Evolutionary conservation across 2,329 filamentous ascomycete genomes (phyloP).

Genomic region (Golovinomyces cichoracearum): DNA sequence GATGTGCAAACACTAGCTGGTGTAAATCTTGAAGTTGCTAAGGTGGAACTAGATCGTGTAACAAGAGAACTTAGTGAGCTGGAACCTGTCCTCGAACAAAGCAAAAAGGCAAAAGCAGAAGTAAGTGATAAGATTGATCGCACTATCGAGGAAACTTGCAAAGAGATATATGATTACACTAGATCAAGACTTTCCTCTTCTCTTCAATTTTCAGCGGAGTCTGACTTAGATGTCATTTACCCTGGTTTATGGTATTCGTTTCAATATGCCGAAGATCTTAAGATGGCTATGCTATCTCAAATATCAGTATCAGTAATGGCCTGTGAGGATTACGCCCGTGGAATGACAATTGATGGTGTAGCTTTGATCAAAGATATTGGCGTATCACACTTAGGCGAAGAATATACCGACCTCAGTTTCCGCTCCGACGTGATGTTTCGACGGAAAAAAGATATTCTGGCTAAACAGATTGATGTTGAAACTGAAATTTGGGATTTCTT

Average conservation of each 20-base stretch:
- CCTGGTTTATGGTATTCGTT: slow-evolving; percentile 66
- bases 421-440: slow-evolving; percentile 84
- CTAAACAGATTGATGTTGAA: slow-evolving; percentile 62
- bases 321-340: slow-evolving; percentile 70
- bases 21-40: slow-evolving; percentile 69
- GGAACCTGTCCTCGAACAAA: slow-evolving; percentile 63
- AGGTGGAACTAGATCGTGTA: slow-evolving; percentile 62
- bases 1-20: slow-evolving; percentile 62
- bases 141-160: slow-evolving; percentile 62
- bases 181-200: slow-evolving; percentile 47
- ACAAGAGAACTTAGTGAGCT: slow-evolving; percentile 55
- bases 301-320: slow-evolving; percentile 52
- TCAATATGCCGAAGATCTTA: slow-evolving; percentile 78
- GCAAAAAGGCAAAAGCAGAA: slow-evolving; percentile 52
- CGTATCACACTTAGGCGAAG: slow-evolving; percentile 63
- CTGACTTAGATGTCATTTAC: slow-evolving; percentile 60
- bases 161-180: slow-evolving; percentile 64
- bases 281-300: slow-evolving; percentile 70
- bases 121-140: slow-evolving; percentile 59
- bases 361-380: slow-evolving; percentile 72
- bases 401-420: slow-evolving; percentile 69
- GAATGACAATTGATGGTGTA: slow-evolving; percentile 53
- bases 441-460: slow-evolving; percentile 52
- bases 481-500: slow-evolving; percentile 87
- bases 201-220: slow-evolving; percentile 51